Evolutionary conservation across 2,329 filamentous ascomycete species (phyloP).

Genomic region (Juglanconis oblonga): DNA sequence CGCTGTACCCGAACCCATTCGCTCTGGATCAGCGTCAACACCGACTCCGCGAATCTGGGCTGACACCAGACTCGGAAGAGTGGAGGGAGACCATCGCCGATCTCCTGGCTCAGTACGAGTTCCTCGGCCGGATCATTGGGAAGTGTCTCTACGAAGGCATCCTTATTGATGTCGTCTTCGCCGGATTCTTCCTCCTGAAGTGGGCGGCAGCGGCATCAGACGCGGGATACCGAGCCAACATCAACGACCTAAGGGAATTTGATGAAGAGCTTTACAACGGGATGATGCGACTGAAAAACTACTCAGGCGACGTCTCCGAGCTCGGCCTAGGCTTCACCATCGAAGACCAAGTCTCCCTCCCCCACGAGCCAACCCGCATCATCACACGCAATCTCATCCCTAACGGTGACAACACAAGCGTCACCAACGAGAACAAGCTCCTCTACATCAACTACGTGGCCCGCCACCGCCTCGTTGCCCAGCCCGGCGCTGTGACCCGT

Average conservation of each 20-base stretch:
- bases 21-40: conserved; percentile 68
- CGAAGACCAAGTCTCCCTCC: conserved; percentile 60
- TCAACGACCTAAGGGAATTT: conserved; percentile 91
- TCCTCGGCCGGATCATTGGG: conserved; percentile 86
- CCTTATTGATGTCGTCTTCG: conserved; percentile 87
- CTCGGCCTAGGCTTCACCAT: conserved; percentile 88
- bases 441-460: conserved; percentile 94
- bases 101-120: conserved; percentile 77
- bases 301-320: conserved; percentile 74
- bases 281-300: conserved; percentile 79
- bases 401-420: conserved; percentile 70
- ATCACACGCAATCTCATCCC: conserved; percentile 73
- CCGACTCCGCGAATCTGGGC: conserved; percentile 47
- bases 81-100: conserved; percentile 57
- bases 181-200: conserved; percentile 92
- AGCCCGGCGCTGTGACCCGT: conserved; percentile 76
- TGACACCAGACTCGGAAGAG: conserved; percentile 50
- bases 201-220: conserved; percentile 70
- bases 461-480: conserved; percentile 77
- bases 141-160: conserved; percentile 99
- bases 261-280: conserved; percentile 90
- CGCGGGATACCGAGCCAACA: conserved; percentile 78
- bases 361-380: conserved; percentile 50
- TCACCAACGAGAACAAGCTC: conserved; percentile 88
- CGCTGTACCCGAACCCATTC: conserved; percentile 84